Evolutionary conservation across 495 filamentous ascomycete genomes (phyloP).

Genomic region (Podospora anserina): DNA sequence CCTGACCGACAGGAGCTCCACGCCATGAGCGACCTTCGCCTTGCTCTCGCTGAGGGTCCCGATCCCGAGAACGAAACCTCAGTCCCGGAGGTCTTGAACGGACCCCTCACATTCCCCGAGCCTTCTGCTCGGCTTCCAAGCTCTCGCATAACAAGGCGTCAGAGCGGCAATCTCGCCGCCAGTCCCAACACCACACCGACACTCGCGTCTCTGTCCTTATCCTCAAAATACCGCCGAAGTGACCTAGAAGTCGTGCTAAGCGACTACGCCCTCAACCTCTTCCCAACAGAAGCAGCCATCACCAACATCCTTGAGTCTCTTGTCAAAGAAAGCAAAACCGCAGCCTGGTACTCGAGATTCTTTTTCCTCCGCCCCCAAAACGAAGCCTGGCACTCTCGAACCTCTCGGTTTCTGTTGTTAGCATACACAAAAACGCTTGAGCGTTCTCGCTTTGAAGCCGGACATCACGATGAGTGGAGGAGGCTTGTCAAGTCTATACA

Average conservation of each 20-base stretch:
- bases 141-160: background rate
- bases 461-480: background rate
- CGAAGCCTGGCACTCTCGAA: background rate
- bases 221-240: background rate
- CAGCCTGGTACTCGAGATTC: background rate
- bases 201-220: background rate
- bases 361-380: background rate
- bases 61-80: background rate
- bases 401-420: background rate
- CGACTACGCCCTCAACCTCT: background rate
- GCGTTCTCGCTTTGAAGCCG: background rate
- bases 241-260: background rate
- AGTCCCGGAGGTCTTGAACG: background rate
- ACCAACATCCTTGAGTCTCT: background rate
- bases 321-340: background rate
- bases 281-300: background rate
- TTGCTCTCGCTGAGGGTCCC: background rate
- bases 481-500: background rate
- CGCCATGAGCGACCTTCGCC: background rate
- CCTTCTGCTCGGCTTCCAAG: background rate
- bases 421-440: background rate
- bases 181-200: background rate
- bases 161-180: background rate
- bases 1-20: background rate
- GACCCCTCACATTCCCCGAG: background rate